Conservation (phyloP, 1,284 basidiomycete species). For the Pseudozyma tsukubaensis region DNA sequence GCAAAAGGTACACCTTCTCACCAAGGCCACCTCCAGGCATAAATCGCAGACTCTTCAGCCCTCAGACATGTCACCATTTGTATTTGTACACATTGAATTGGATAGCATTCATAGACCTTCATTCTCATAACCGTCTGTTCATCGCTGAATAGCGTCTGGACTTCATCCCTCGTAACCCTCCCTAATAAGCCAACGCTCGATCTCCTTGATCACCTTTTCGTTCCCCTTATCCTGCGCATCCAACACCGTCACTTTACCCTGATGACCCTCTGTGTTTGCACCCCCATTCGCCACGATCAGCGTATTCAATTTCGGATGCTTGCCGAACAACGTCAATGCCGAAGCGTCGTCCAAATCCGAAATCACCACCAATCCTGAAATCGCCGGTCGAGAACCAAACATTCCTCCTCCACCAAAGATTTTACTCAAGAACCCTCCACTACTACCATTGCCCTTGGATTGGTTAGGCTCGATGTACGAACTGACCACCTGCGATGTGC, state of each 20-base stretch:
- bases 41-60: no score
- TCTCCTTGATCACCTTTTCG: conserved; percentile 39
- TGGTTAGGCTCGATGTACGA: conserved; percentile 31
- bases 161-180: conserved; percentile 41
- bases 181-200: conserved; percentile 46
- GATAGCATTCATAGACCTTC: no score
- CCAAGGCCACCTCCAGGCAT: no score
- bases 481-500: conserved; percentile 24
- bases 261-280: background rate
- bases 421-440: conserved; percentile 23
- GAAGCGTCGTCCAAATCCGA: conserved; percentile 27
- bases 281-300: conserved; percentile 39
- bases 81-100: conserved; percentile 13
- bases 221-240: conserved; percentile 11
- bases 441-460: background rate
- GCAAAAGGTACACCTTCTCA: no score
- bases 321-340: conserved; percentile 25
- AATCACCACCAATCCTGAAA: conserved; percentile 40
- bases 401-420: conserved; percentile 38
- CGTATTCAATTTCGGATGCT: conserved; percentile 39
- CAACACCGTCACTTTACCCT: conserved; percentile 30
- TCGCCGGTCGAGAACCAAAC: conserved; percentile 28
- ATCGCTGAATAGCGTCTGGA: background rate
- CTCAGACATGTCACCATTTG: background rate
- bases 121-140: no score